phyloP scores from a whole-genome alignment of 345 rosid species.

The Erucastrum elatum region DNA sequence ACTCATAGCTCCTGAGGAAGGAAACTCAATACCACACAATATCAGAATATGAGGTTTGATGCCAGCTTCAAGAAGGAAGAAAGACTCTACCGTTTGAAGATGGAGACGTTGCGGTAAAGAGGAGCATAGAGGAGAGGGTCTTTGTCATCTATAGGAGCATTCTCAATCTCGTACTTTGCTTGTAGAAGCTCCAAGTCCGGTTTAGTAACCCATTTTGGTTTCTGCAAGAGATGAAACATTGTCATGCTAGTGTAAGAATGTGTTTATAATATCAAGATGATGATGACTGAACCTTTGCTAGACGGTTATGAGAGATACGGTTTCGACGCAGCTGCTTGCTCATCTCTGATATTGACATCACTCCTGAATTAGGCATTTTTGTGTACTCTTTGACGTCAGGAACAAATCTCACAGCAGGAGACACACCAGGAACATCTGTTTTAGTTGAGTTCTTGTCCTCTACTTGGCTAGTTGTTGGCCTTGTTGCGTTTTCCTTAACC shows the following conservation, averaged over 20 bases:
- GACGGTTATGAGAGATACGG: slow-evolving; percentile 46
- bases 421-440: background rate
- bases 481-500: slow-evolving; percentile 29
- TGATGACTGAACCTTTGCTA: slow-evolving; percentile 44
- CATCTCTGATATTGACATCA: slow-evolving; percentile 72
- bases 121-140: slow-evolving; percentile 67
- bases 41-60: background rate
- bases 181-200: slow-evolving; percentile 60
- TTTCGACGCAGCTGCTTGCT: slow-evolving; percentile 56
- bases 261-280: slow-evolving; percentile 3
- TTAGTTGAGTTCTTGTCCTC: slow-evolving; percentile 17
- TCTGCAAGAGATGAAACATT: background rate
- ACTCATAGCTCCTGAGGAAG: slow-evolving; percentile 76
- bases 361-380: slow-evolving; percentile 40
- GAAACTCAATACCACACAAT: background rate
- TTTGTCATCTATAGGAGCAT: slow-evolving; percentile 58
- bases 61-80: background rate
- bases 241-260: background rate
- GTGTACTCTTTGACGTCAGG: slow-evolving; percentile 39
- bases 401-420: slow-evolving; percentile 32
- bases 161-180: slow-evolving; percentile 67
- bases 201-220: slow-evolving; percentile 66
- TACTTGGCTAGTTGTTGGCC: slow-evolving; percentile 5
- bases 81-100: slow-evolving; percentile 64
- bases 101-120: slow-evolving; percentile 73